Conservation (phyloP, 495 filamentous ascomycete genomes). For the Corynascus novoguineensis region DNA sequence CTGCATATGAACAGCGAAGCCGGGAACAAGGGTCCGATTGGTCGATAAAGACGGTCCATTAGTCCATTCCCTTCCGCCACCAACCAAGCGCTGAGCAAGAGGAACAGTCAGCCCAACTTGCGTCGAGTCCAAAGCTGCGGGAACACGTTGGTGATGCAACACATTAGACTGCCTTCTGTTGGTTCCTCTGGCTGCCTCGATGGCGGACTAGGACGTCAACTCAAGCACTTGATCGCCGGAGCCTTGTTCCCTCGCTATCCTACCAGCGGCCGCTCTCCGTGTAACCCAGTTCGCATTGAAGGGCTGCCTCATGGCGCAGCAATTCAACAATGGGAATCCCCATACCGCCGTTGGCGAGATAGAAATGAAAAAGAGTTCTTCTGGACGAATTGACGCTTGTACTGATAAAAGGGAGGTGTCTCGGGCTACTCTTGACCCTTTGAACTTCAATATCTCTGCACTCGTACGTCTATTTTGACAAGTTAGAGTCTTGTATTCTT, state of each 20-base stretch:
- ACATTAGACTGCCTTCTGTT: background rate
- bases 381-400: too few relatives aligned
- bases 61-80: background rate
- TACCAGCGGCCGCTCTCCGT: background rate
- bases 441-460: too few relatives aligned
- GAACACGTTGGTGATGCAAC: background rate
- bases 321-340: background rate
- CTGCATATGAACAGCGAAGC: background rate
- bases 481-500: too few relatives aligned
- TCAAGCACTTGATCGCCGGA: background rate
- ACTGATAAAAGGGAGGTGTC: too few relatives aligned
- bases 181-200: background rate
- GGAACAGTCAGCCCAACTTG: background rate
- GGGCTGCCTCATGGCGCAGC: background rate
- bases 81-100: background rate
- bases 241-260: background rate
- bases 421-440: too few relatives aligned
- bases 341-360: background rate
- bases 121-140: background rate
- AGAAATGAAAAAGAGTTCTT: too few relatives aligned
- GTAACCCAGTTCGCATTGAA: background rate
- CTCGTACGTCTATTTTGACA: too few relatives aligned
- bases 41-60: background rate
- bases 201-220: background rate
- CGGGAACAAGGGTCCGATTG: slow-evolving; percentile 1